Evolutionary conservation across 2,329 filamentous ascomycete genomes (phyloP).

Genomic region (Phyllosticta capitalensis): DNA sequence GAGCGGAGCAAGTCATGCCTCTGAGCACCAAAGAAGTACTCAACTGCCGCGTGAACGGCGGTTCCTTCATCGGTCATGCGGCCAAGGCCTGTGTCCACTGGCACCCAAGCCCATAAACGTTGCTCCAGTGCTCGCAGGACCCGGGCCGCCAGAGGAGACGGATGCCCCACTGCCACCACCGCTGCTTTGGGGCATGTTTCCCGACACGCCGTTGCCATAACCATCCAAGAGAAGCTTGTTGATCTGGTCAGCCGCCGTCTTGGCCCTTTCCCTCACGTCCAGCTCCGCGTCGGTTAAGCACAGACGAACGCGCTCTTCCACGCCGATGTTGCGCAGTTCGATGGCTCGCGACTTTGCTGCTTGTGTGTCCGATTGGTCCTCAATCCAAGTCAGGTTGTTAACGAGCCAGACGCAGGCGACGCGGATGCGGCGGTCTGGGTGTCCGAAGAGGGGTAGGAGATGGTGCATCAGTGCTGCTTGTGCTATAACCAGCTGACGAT

Average conservation of each 20-base stretch:
- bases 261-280: constrained; percentile 76
- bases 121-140: neutral
- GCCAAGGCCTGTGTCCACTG: neutral
- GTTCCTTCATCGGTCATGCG: neutral
- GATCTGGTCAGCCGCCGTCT: constrained; percentile 62
- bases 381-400: constrained; percentile 75
- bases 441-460: constrained; percentile 63
- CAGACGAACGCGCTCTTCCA: constrained; percentile 54
- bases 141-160: neutral
- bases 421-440: constrained; percentile 64
- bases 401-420: constrained; percentile 73
- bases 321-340: constrained; percentile 63
- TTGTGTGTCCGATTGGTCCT: constrained; percentile 58
- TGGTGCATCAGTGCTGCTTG: constrained; percentile 68
- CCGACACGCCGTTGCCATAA: neutral
- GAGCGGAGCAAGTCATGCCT: no score
- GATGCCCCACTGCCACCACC: neutral
- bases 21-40: no score
- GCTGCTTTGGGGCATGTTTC: neutral
- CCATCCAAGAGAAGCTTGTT: neutral
- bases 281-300: constrained; percentile 62
- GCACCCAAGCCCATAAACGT: neutral
- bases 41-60: neutral
- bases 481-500: constrained; percentile 55
- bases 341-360: constrained; percentile 57